Evolutionary conservation across 352 stramenopile species (phyloP).

Genomic region (Phytophthora pini): DNA sequence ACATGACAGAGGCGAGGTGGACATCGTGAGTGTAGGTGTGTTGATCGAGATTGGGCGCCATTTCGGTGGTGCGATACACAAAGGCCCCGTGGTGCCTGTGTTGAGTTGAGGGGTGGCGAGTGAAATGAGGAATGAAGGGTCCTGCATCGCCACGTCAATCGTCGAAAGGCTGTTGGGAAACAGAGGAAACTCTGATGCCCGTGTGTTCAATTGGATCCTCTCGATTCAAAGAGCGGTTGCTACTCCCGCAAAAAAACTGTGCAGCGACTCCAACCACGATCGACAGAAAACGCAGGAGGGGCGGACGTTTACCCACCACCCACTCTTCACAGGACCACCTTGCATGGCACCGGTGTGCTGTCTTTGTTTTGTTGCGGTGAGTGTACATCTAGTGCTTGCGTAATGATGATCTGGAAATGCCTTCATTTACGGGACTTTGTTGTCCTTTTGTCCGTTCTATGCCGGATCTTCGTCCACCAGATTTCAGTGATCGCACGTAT

Average conservation of each 20-base stretch:
- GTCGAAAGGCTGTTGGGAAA: background rate
- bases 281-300: background rate
- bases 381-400: background rate
- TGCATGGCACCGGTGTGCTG: background rate
- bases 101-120: conserved; percentile 2
- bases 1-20: too few relatives aligned
- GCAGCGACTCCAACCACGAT: background rate
- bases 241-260: background rate
- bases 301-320: background rate
- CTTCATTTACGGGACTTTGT: background rate
- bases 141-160: background rate
- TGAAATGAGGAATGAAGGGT: conserved; percentile 13
- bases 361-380: background rate
- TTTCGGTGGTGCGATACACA: background rate
- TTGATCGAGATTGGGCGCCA: too few relatives aligned
- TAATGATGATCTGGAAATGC: background rate
- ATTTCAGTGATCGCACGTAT: conserved; percentile 1
- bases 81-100: background rate
- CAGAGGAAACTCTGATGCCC: background rate
- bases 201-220: background rate
- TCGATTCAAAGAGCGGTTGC: conserved; percentile 1
- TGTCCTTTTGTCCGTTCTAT: background rate
- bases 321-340: too few relatives aligned
- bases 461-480: background rate
- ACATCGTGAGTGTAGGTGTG: too few relatives aligned